These are phyloP conservation scores for Diplocarpon rosae DNA, from an alignment of 2,329 filamentous ascomycete genomes.

Conservation along the genomic window DNA sequence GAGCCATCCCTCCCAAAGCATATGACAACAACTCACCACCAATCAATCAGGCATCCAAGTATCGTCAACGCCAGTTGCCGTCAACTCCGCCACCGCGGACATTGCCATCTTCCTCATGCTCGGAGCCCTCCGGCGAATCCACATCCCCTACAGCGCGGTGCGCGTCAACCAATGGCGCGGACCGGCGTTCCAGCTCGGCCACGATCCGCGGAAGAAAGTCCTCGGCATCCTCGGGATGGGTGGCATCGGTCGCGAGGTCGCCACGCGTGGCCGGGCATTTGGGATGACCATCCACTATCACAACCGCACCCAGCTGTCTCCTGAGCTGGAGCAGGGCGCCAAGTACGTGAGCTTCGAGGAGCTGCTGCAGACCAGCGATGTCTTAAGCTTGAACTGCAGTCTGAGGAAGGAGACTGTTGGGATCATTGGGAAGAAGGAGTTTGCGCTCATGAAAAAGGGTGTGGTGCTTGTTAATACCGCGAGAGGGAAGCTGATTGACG, in stretches of 20 bases:
- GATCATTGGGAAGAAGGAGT: constrained; percentile 58
- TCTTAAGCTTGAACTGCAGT: constrained; percentile 67
- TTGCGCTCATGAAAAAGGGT: constrained; percentile 64
- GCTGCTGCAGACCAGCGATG: constrained; percentile 56
- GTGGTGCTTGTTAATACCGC: constrained; percentile 75
- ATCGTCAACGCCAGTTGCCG: constrained; percentile 65
- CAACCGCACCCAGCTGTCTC: constrained; percentile 52
- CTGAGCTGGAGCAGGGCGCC: constrained; percentile 41
- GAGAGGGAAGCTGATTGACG: constrained; percentile 68
- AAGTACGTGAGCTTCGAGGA: constrained; percentile 63
- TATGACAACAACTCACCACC: not conserved
- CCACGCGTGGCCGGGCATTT: constrained; percentile 59
- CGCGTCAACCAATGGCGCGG: constrained; percentile 53
- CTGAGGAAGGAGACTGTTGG: constrained; percentile 56
- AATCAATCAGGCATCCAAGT: constrained; percentile 45
- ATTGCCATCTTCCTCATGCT: constrained; percentile 69
- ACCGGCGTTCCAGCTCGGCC: constrained; percentile 35
- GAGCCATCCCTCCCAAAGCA: not conserved
- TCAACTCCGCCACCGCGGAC: constrained; percentile 74
- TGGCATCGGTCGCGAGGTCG: constrained; percentile 67
- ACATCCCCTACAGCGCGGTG: constrained; percentile 38
- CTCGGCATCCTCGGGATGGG: constrained; percentile 79
- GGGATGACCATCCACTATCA: constrained; percentile 66
- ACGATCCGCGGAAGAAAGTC: constrained; percentile 65
- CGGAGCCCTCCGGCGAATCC: constrained; percentile 64